phyloP scores from a whole-genome alignment of 148 eudicot species.

The Dysphania ambrosioides region DNA sequence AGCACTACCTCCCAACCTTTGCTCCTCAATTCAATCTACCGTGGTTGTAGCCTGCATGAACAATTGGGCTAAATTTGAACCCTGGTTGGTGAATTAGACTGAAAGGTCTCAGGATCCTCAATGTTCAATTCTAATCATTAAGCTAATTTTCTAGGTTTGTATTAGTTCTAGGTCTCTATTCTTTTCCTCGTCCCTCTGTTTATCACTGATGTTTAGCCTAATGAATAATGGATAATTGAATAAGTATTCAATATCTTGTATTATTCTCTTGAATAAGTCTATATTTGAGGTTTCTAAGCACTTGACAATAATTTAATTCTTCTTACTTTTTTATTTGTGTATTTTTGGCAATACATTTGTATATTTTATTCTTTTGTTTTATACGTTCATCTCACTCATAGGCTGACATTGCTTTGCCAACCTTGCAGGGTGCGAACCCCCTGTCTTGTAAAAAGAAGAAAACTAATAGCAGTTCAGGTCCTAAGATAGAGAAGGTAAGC shows the following conservation, averaged over 20 bases:
- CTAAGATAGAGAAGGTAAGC: slow-evolving; percentile 38
- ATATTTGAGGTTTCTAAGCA: not conserved
- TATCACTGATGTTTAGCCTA: not conserved
- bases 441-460: slow-evolving; percentile 82
- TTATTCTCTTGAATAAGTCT: not conserved
- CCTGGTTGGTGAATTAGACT: no score
- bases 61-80: no score
- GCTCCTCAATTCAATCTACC: no score
- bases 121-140: no score
- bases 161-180: no score
- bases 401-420: not conserved
- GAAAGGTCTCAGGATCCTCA: no score
- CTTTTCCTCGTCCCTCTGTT: not conserved
- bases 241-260: not conserved
- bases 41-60: no score
- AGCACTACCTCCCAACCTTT: no score
- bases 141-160: no score
- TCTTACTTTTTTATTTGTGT: not conserved
- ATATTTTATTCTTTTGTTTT: not conserved
- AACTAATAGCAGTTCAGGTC: slow-evolving; percentile 32
- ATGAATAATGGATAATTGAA: not conserved
- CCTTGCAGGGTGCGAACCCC: slow-evolving; percentile 85
- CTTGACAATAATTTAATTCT: not conserved
- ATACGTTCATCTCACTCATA: not conserved
- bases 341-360: no score